Evolutionary conservation across 2,329 filamentous ascomycete species (phyloP).

Genomic region (Chaetomiaceae sp.): DNA sequence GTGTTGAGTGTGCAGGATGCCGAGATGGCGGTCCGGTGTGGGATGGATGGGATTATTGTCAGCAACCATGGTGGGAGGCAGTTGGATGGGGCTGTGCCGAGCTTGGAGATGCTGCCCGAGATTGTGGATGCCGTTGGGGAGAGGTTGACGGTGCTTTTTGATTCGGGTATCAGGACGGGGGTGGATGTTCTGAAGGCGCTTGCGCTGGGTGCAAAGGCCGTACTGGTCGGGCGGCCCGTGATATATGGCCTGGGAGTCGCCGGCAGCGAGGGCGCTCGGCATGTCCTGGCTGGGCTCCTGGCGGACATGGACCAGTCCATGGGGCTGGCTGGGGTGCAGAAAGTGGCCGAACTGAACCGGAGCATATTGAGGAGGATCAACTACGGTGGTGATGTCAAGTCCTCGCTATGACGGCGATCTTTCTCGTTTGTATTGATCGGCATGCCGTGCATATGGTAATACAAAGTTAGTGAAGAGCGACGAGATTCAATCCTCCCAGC

Average conservation of each 20-base stretch:
- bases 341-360: conserved; percentile 35
- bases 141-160: conserved; percentile 58
- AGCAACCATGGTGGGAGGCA: conserved; percentile 57
- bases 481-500: too few relatives aligned
- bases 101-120: conserved; percentile 54
- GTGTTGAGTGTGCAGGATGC: conserved; percentile 50
- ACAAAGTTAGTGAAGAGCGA: too few relatives aligned
- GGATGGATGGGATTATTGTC: conserved; percentile 50
- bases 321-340: conserved; percentile 49
- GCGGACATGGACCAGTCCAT: conserved; percentile 54
- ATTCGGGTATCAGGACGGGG: conserved; percentile 53
- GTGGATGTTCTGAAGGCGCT: conserved; percentile 56
- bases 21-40: conserved; percentile 39
- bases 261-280: conserved; percentile 51
- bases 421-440: too few relatives aligned
- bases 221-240: conserved; percentile 54
- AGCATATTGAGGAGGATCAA: conserved; percentile 31
- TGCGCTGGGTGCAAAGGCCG: conserved; percentile 51
- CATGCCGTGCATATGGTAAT: too few relatives aligned
- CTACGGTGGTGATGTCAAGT: conserved; percentile 17
- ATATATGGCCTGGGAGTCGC: conserved; percentile 55
- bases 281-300: conserved; percentile 47
- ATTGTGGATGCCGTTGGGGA: conserved; percentile 58
- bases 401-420: conserved; percentile 1
- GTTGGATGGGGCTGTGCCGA: conserved; percentile 51